Evolutionary conservation across 2,329 filamentous ascomycete genomes (phyloP).

Genomic region (Curvularia spicifera): DNA sequence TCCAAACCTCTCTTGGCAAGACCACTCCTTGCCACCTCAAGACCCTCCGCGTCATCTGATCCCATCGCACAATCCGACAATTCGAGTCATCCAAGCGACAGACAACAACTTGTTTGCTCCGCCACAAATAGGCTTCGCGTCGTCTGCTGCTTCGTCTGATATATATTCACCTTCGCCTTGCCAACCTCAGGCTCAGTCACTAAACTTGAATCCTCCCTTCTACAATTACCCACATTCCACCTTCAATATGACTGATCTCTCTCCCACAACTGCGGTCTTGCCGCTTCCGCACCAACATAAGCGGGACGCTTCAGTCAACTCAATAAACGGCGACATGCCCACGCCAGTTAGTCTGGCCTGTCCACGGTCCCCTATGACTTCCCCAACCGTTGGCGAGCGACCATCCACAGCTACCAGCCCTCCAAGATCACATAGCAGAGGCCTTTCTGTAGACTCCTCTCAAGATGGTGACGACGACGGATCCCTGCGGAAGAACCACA

Average conservation of each 20-base stretch:
- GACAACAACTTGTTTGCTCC: conserved; percentile 39
- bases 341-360: conserved; percentile 45
- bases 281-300: conserved; percentile 39
- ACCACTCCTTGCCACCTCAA: conserved; percentile 29
- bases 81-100: conserved; percentile 42
- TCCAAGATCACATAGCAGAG: conserved; percentile 24
- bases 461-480: conserved; percentile 39
- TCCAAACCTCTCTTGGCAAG: conserved; percentile 39
- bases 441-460: conserved; percentile 40
- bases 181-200: conserved; percentile 42
- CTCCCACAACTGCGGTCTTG: conserved; percentile 31
- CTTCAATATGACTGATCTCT: conserved; percentile 36
- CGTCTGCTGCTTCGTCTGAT: conserved; percentile 22
- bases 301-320: conserved; percentile 41
- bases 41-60: conserved; percentile 46
- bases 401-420: conserved; percentile 33
- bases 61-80: conserved; percentile 32
- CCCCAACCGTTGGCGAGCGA: conserved; percentile 34
- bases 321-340: conserved; percentile 39
- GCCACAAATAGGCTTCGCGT: conserved; percentile 43
- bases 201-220: conserved; percentile 31
- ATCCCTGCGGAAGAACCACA: conserved; percentile 46
- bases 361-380: conserved; percentile 38
- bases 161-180: conserved; percentile 38
- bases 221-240: conserved; percentile 20